These are phyloP conservation scores for Myriosclerotinia scirpicola DNA, from an alignment of 2,329 filamentous ascomycete species.

Conservation along the genomic window DNA sequence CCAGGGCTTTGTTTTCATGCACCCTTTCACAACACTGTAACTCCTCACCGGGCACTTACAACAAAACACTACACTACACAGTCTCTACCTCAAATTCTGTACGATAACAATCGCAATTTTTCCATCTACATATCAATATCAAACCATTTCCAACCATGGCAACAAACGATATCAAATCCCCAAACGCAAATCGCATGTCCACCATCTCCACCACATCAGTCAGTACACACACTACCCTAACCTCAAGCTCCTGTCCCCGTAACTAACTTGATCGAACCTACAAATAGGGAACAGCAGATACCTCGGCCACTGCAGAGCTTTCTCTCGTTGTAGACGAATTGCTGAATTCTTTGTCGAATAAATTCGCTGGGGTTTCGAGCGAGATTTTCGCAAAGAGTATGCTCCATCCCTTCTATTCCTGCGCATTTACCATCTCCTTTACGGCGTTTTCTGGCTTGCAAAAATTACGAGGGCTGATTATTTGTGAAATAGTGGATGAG, in stretches of 20 bases:
- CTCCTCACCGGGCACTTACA: not conserved
- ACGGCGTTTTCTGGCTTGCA: not conserved
- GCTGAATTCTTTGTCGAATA: conserved; percentile 77
- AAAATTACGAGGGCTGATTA: conserved; percentile 4
- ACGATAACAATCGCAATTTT: not conserved
- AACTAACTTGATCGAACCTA: not conserved
- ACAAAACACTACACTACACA: not conserved
- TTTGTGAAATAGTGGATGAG: conserved; percentile 71
- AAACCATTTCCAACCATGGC: conserved; percentile 22
- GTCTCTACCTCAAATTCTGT: not conserved
- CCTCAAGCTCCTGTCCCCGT: not conserved
- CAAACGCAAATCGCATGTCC: conserved; percentile 29
- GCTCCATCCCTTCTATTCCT: conserved; percentile 38
- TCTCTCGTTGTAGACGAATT: conserved; percentile 75
- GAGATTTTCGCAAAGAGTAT: conserved; percentile 88
- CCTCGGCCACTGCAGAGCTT: conserved; percentile 38
- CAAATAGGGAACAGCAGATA: conserved; percentile 31
- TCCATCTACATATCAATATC: not conserved
- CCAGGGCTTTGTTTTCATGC: conserved; percentile 1
- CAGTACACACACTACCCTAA: conserved; percentile 19
- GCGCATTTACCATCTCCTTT: not conserved
- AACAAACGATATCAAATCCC: conserved; percentile 28
- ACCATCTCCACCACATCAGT: conserved; percentile 30
- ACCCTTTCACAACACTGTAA: not conserved
- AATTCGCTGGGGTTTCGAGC: conserved; percentile 80